phyloP scores from a whole-genome alignment of 495 filamentous ascomycete species.

The Pseudomonodictys pantanalensis region DNA sequence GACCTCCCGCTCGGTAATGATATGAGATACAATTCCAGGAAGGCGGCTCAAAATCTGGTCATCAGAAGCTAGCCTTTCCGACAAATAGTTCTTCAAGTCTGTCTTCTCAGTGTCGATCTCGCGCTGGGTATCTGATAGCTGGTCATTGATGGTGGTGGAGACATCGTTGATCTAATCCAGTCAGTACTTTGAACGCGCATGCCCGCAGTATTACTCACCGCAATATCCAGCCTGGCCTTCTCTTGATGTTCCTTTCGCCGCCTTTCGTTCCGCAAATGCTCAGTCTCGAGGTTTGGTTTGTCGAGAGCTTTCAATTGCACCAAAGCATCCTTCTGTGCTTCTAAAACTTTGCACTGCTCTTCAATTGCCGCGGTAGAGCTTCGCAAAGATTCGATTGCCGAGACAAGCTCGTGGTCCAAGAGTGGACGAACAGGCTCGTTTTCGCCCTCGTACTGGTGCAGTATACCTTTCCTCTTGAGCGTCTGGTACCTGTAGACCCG shows the following conservation, averaged over 20 bases:
- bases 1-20: slow-evolving; percentile 10
- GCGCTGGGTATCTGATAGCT: slow-evolving; percentile 21
- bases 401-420: slow-evolving; percentile 34
- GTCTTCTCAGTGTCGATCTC: slow-evolving; percentile 25
- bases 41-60: slow-evolving; percentile 38
- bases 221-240: slow-evolving; percentile 35
- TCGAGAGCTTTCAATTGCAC: slow-evolving; percentile 32
- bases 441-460: slow-evolving; percentile 16
- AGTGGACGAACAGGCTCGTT: slow-evolving; percentile 26
- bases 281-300: slow-evolving; percentile 22
- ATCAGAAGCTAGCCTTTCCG: slow-evolving; percentile 37
- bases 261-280: slow-evolving; percentile 28
- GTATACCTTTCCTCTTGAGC: slow-evolving; percentile 19
- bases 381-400: slow-evolving; percentile 38
- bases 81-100: slow-evolving; percentile 19
- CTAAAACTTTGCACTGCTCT: slow-evolving; percentile 38
- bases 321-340: slow-evolving; percentile 39
- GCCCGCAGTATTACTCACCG: slow-evolving; percentile 6
- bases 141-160: slow-evolving; percentile 25
- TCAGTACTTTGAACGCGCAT: background rate
- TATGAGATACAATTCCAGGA: slow-evolving; percentile 36
- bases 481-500: slow-evolving; percentile 15
- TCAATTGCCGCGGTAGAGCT: slow-evolving; percentile 40
- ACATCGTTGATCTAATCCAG: slow-evolving; percentile 33
- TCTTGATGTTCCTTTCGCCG: slow-evolving; percentile 34